Evolutionary conservation across 495 filamentous ascomycete species (phyloP), one percentile per base, ranked within the genome.

Genomic region (Aspergillus saccharolyticus): DNA sequence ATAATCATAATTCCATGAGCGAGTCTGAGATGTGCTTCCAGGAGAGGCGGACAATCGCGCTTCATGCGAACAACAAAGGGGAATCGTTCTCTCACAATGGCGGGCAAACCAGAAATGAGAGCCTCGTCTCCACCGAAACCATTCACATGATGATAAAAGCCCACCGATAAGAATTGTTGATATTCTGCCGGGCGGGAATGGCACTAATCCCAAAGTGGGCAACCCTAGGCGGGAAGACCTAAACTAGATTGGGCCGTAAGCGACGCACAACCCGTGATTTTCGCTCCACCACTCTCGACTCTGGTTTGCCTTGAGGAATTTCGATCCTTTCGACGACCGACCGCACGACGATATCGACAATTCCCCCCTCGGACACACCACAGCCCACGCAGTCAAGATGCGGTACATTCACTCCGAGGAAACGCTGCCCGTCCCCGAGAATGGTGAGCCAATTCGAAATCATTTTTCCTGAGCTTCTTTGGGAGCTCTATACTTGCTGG

Each of bases 321-420:
- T 78, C 73, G 74, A 73, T 72, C 70, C 66, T 74, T 68, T 71
- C 67, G 65, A 70, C 69, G 67, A 69, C 66, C 66, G 68, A 68
- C 68, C 62, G 68, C 66, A 64, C 66, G 64, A 67, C 71, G 71
- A 76, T 72, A 72, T 70, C 75, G 73, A 76, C 73, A 76, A 75
- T 67, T 66, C 68, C 73, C 33, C 70, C 74, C 73, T 74, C 74
- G 73, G 70, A 75, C 70, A 77, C 68, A 61, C 60, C 66, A 69
- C 68, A 70, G 68, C 70, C 70, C 68, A 75, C 72, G 70, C 73
- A 77, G 75, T 72, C 83, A 94, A 87, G 77, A 96, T 96, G 91
- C 89, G 87, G 82, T 96, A 96, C 87, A 96, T 97, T 81, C 90
- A 97, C 83, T 93, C 89, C 70, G 80, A 89, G 80, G 93, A 98